Evolutionary conservation across 1,284 basidiomycete species (phyloP).

Genomic region (Malassezia dermatis): DNA sequence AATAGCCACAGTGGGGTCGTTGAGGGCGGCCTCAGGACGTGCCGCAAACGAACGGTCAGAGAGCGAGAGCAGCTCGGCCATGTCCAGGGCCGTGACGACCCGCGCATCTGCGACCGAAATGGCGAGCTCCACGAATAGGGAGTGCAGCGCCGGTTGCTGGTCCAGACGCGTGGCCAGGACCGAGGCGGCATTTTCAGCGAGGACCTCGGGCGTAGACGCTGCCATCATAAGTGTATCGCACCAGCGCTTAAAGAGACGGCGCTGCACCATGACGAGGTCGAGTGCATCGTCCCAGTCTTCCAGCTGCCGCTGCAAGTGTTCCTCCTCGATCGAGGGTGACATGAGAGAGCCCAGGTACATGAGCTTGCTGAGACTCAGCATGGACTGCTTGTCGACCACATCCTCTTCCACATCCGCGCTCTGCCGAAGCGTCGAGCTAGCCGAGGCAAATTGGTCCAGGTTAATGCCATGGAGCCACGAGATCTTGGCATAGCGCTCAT

Average conservation of each 20-base stretch:
- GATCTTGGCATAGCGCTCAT: constrained; percentile 55
- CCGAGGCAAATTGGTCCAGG: constrained; percentile 59
- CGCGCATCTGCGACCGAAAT: constrained; percentile 28
- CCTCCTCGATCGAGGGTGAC: constrained; percentile 13
- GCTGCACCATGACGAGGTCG: constrained; percentile 55
- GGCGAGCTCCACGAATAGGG: constrained; percentile 34
- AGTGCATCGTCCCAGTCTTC: constrained; percentile 52
- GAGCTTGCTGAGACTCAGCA: constrained; percentile 83
- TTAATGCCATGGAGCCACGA: constrained; percentile 86
- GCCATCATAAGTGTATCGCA: constrained; percentile 16
- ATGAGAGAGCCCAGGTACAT: constrained; percentile 57
- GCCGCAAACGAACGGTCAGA: constrained; percentile 48
- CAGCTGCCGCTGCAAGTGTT: constrained; percentile 38
- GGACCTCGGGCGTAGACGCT: constrained; percentile 7
- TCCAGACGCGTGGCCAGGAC: constrained; percentile 17
- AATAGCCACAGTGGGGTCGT: constrained; percentile 51
- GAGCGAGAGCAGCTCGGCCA: constrained; percentile 53
- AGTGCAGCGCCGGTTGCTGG: constrained; percentile 23
- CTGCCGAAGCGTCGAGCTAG: constrained; percentile 56
- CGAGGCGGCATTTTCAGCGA: constrained; percentile 18
- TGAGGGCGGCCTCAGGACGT: constrained; percentile 35
- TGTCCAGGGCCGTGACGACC: constrained; percentile 50
- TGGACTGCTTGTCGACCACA: constrained; percentile 55
- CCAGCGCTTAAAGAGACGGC: constrained; percentile 38
- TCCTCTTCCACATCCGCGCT: constrained; percentile 58